These are phyloP conservation scores for Botrytis byssoidea DNA, from an alignment of 2,329 filamentous ascomycete genomes.

Conservation along the genomic window DNA sequence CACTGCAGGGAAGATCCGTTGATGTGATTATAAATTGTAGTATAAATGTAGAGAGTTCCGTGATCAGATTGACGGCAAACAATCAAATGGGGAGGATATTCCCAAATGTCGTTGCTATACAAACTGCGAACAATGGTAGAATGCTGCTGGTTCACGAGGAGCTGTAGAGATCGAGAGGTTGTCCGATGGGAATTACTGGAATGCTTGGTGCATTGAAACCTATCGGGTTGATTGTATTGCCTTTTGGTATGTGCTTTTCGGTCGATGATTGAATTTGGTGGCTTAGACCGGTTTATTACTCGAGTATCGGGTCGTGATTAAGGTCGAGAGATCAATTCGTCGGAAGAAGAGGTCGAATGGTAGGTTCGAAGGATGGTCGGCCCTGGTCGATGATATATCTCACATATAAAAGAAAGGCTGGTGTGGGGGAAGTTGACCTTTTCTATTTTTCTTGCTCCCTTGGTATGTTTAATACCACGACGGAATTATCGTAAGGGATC, in stretches of 20 bases:
- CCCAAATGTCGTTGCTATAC: slow-evolving; percentile 21
- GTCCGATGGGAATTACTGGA: slow-evolving; percentile 16
- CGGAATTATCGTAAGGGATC: background rate
- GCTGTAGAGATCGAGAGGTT: slow-evolving; percentile 10
- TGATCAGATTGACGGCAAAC: slow-evolving; percentile 7
- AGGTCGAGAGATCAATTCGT: slow-evolving; percentile 10
- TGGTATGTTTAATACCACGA: background rate
- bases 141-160: background rate
- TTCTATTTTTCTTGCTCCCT: background rate
- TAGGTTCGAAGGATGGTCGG: slow-evolving; percentile 6
- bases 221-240: background rate
- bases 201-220: slow-evolving; percentile 20
- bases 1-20: slow-evolving; percentile 3
- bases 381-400: slow-evolving; percentile 14
- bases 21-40: background rate
- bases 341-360: background rate
- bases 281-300: background rate
- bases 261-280: slow-evolving; percentile 3
- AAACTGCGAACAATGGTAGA: slow-evolving; percentile 1
- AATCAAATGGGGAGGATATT: slow-evolving; percentile 15
- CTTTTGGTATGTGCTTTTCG: background rate
- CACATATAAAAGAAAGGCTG: slow-evolving; percentile 3
- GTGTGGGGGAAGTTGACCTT: slow-evolving; percentile 1
- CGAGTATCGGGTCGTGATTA: slow-evolving; percentile 4
- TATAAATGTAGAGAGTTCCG: slow-evolving; percentile 7